Base-by-base conservation (phyloP, 495 filamentous ascomycete species). In the Sordaria brevicollis region DNA sequence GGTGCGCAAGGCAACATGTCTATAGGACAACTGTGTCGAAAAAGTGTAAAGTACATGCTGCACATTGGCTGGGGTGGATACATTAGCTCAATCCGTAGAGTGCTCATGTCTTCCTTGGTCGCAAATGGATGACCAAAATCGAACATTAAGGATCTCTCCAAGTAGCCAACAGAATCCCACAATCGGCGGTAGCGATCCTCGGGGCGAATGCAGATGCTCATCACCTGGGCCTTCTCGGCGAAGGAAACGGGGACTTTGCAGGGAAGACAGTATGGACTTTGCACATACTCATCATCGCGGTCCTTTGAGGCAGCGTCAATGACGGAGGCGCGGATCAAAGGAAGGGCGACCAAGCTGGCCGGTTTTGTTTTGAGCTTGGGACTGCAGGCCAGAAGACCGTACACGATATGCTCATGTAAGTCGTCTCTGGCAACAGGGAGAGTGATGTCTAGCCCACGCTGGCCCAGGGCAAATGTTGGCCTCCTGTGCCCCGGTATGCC, bases 291-390 rank as follows among this genome's bases (percentile, higher is more conserved):
- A 0, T 54, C 43, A 0, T 54, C 43, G 0, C 25, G 1, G 43
- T 13, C 43, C 0, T 0, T 0, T 6, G 21, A 54, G 0, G 19
- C 43, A 0, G 0, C 4, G 4, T 54, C 43, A 0, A 54, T 54
- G 43, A 54, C 19, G 4, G 19, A 54, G 0, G 19, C 3, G 19
- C 43, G 43, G 19, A 54, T 54, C 10, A 25, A 49, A 0, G 41
- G 41, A 10, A 49, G 0, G 4, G 19, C 19, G 0, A 49, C 19
- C 2, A 49, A 19, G 19, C 3, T 0, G 4, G 19, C 0, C 2
- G 10, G 3, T 49, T 1, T 9, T 0, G 19, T 25, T 11, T 11
- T 25, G 0, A 5, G 0, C 19, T 21, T 49, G n/a, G 41, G 19
- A 5, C 3, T 49, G 41, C 41, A 49, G 19, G 41, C 41, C 5